These are phyloP conservation scores for Silene latifolia DNA, from an alignment of 148 eudicot species.

Conservation along the genomic window DNA sequence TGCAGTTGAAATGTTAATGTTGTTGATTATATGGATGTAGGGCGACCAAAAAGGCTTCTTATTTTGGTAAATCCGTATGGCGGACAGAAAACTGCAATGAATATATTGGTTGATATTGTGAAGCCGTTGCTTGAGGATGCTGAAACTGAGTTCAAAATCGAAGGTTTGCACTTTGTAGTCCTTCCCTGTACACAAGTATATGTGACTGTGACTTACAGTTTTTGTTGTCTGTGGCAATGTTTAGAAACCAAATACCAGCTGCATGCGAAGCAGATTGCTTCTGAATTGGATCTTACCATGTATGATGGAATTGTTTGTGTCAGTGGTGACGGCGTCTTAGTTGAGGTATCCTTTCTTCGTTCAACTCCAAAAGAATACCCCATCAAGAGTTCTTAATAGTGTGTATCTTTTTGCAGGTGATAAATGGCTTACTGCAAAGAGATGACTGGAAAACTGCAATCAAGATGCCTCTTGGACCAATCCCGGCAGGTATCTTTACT, in stretches of 20 bases:
- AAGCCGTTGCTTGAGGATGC: constrained; percentile 85
- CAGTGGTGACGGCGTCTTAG: constrained; percentile 89
- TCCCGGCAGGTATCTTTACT: constrained; percentile 74
- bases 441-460: constrained; percentile 87
- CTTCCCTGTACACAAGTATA: no score
- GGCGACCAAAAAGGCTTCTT: constrained; percentile 72
- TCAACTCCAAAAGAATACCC: no score
- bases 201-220: not conserved
- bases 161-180: constrained; percentile 50
- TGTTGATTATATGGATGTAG: constrained; percentile 31
- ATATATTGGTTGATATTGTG: constrained; percentile 54
- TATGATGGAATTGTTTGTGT: constrained; percentile 93
- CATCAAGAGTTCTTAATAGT: no score
- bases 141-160: constrained; percentile 50
- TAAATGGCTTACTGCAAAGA: constrained; percentile 84
- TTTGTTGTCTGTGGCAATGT: constrained; percentile 20
- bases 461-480: constrained; percentile 77
- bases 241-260: constrained; percentile 75
- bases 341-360: constrained; percentile 75
- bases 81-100: constrained; percentile 64
- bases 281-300: constrained; percentile 55
- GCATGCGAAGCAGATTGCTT: constrained; percentile 77
- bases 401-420: no score
- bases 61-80: constrained; percentile 86
- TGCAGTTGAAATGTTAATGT: not conserved